Conservation (phyloP, 352 stramenopile species). For the Globisporangium abappressorium region DNA sequence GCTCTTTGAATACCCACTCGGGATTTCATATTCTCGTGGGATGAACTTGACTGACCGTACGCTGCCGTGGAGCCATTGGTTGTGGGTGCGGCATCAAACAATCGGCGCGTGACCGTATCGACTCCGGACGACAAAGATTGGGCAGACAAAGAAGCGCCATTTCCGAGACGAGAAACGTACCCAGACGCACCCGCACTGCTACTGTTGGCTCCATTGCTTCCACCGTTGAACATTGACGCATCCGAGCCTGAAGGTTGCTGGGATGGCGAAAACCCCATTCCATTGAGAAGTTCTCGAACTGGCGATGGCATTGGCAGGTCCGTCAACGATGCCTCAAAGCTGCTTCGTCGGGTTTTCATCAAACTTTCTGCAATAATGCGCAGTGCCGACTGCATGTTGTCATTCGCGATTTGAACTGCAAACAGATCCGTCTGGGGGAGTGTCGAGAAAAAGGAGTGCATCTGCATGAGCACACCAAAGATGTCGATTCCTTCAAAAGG, state of each 20-base stretch:
- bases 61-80: neutral
- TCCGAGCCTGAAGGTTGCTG: constrained; percentile 22
- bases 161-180: constrained; percentile 7
- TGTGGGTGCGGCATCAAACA: constrained; percentile 41
- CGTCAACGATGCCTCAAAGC: constrained; percentile 57
- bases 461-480: constrained; percentile 82
- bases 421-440: constrained; percentile 62
- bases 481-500: constrained; percentile 80
- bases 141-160: neutral
- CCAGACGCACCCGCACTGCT: constrained; percentile 1
- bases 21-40: constrained; percentile 20
- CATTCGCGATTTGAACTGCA: constrained; percentile 65
- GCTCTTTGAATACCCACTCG: constrained; percentile 12
- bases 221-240: constrained; percentile 19
- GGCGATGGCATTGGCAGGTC: constrained; percentile 57
- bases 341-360: constrained; percentile 41
- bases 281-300: constrained; percentile 42
- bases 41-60: constrained; percentile 22
- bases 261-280: constrained; percentile 31
- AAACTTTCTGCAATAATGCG: constrained; percentile 67
- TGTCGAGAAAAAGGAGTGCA: constrained; percentile 85
- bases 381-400: constrained; percentile 72
- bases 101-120: constrained; percentile 43
- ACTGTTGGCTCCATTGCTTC: constrained; percentile 11
- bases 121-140: neutral